Base-by-base conservation (phyloP, 179 eudicot species). In the Camellia oleifera region DNA sequence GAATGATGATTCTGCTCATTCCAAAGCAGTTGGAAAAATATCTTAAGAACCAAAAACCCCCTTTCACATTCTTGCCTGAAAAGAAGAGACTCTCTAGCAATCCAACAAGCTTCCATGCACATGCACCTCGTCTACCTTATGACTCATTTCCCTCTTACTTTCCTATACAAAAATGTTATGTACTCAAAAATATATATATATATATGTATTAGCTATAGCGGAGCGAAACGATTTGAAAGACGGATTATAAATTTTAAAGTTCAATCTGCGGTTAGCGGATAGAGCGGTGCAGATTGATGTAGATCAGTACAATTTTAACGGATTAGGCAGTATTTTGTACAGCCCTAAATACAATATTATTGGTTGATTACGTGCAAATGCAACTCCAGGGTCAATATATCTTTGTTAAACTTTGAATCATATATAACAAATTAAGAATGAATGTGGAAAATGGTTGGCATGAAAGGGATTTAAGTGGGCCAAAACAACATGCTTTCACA, bases 31-130 rank as follows among this genome's bases (percentile, higher is more conserved):
- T 10, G 76, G 58, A 58, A 75, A 72, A 44, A 73, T 50, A 12
- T 20, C 52, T 18, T 23, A 48, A 48, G 62, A 82, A 74, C 60
- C 81, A 67, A 14, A 82, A 14, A 82, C 81, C 71, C 77, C 20
- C 61, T n/a, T 45, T 23, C 68, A 61, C 42, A 79, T 79, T 69
- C 57, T 61, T 57, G 10, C 82, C 70, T 79, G 81, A 79, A 79
- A 83, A 83, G 79, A 69, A 83, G 82, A 74, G 76, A 81, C 71
- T 56, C 58, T 71, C 58, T 78, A 45, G 54, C 32, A 32, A 62
- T 12, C 77, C 61, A 72, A 73, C 82, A 77, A 71, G 68, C 60
- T 70, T 79, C 75, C 81, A 79, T 79, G 77, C 82, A 79, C 77
- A 79, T 79, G 77, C 80, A 79, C 73, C 77, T 74, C 65, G 32